Base-by-base conservation (phyloP, 441 rosid species). In the Pelargonium australe region DNA sequence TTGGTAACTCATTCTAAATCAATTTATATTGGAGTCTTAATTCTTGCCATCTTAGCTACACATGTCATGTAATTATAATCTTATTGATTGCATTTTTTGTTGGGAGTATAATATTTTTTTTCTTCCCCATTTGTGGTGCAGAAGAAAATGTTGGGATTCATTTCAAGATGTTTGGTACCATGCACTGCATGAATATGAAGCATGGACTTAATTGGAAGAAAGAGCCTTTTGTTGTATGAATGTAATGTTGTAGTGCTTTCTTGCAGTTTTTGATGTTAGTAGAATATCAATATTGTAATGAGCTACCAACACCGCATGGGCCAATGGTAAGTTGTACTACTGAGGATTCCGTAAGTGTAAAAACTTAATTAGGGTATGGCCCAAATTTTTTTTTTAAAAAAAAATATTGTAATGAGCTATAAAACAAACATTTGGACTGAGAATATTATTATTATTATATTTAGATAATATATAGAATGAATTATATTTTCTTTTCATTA, bases 121-220 rank as follows among this genome's bases (percentile, higher is more conserved):
- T 2, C 2, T 2, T 0, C 25, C 2, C n/a, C n/a, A n/a, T 23
- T 20, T 69, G 17, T 16, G 16, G 10, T 73, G 84, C 83, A 94
- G 97, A 91, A 85, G 85, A 91, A 87, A 76, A 68, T 75, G 72
- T 80, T 87, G 17, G 83, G 91, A 66, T 83, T 94, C 71, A 81
- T 94, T 64, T 84, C 97, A 20, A 75, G 78, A 11, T 94, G 99
- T 80, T 82, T 94, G 73, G 96, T 89, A 49, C 95, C 92, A 7
- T 94, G 99, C 76, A 88, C 84, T 25, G 73, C 89, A 0, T 94
- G 83, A 85, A 72, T 41, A 55, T 17, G 20, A 6, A 55, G 61
- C 10, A 14, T 55, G 17, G 61, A 17, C 61, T 55, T 55, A n/a
- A n/a, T n/a, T n/a, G n/a, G n/a, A n/a, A n/a, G 2, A 7, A 20